These are phyloP conservation scores for Apiotrichum laibachii DNA, from an alignment of 1,284 basidiomycete species.

Conservation along the genomic window DNA sequence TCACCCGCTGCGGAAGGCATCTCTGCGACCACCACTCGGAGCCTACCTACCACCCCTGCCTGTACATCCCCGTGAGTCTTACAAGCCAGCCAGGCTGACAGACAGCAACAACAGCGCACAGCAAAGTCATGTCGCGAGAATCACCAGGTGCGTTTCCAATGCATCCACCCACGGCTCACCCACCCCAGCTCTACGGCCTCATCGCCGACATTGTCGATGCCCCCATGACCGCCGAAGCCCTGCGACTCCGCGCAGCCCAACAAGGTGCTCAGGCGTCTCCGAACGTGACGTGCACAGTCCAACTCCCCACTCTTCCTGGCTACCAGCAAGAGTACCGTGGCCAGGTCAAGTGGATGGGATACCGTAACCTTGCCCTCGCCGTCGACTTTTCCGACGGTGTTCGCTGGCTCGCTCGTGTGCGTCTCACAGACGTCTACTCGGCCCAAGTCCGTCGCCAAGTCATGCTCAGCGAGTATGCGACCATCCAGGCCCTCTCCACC, in stretches of 20 bases:
- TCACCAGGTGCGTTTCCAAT: not conserved
- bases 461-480: slow-evolving; percentile 10
- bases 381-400: slow-evolving; percentile 7
- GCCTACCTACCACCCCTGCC: slow-evolving; percentile 4
- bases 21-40: not conserved
- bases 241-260: not conserved
- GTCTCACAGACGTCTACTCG: slow-evolving; percentile 2
- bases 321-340: slow-evolving; percentile 6
- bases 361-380: slow-evolving; percentile 6
- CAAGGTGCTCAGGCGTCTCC: no score
- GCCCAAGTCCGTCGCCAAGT: not conserved
- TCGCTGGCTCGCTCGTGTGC: slow-evolving; percentile 6
- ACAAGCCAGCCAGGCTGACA: not conserved
- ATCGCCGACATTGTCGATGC: slow-evolving; percentile 3
- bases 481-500: not conserved
- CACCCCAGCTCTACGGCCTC: slow-evolving; percentile 3
- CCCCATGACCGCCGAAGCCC: not conserved
- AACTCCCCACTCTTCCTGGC: not conserved
- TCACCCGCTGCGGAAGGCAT: not conserved
- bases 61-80: not conserved
- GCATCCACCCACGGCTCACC: not conserved
- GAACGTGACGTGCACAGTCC: not conserved
- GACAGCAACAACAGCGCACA: not conserved
- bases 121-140: no score
- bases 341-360: slow-evolving; percentile 8